phyloP scores from a whole-genome alignment of 2,329 filamentous ascomycete species.

The Phoma sp. region DNA sequence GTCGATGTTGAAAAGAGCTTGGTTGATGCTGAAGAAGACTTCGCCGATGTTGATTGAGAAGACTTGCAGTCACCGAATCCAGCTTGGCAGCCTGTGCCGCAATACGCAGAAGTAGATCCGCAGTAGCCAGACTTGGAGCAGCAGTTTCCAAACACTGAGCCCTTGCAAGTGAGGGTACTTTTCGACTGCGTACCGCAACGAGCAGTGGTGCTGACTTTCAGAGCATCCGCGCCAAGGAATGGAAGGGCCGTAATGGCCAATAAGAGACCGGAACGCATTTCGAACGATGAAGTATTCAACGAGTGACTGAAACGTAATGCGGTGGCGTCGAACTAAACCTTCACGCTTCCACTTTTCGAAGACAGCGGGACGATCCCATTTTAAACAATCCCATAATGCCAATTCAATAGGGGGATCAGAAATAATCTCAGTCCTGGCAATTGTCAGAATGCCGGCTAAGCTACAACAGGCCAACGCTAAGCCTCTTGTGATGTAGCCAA shows the following conservation, averaged over 20 bases:
- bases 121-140: conserved; percentile 54
- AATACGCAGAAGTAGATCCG: conserved; percentile 38
- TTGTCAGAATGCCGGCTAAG: conserved; percentile 5
- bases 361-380: conserved; percentile 5
- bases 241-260: conserved; percentile 14
- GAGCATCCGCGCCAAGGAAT: conserved; percentile 12
- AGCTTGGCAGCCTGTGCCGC: conserved; percentile 41
- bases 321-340: background rate
- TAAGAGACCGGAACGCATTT: conserved; percentile 13
- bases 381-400: background rate
- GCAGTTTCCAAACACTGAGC: conserved; percentile 53
- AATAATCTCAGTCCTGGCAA: background rate
- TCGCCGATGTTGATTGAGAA: background rate
- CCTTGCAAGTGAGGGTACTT: conserved; percentile 46
- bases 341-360: background rate
- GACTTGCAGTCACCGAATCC: conserved; percentile 39
- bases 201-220: background rate
- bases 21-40: background rate
- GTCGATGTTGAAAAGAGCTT: conserved; percentile 2
- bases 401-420: conserved; percentile 8
- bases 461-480: conserved; percentile 4
- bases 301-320: conserved; percentile 9
- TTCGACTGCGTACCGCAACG: conserved; percentile 13
- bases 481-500: conserved; percentile 12
- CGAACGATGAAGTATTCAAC: conserved; percentile 1